Evolutionary conservation across 208 protist species (phyloP), one percentile per base, ranked within the genome.

Genomic region (Tritrichomonas musculus): DNA sequence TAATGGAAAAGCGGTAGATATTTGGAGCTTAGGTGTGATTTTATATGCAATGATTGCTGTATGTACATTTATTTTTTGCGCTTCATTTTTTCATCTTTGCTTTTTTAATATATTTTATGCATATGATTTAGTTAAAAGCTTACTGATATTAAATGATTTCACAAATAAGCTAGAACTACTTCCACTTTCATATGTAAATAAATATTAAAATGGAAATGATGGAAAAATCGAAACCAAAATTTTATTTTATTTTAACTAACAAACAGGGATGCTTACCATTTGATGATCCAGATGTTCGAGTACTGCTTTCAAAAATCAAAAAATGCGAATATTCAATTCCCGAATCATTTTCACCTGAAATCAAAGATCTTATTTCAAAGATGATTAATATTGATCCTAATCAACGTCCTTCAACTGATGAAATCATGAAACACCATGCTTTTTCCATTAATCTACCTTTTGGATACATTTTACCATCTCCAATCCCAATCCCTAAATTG

Each of bases 1-100:
- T 39, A 50, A 94, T 30, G 69, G 69, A 13, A n/a, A 47, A 57
- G 22, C 30, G 13, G 72, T 93, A 60, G 77, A 92, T 92, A 92
- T 92, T 20, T 92, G 41, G 41, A 60, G 49, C 60, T n/a, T n/a
- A 9, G 77, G 77, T 39, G 50, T 92, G 1, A 92, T 92, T 17
- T 92, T 92, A 39, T 92, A 36, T 60, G 50, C 50, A 39, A 36
- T 60, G 13, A 4, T 92, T 92, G 77, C 77, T 30, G 77, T 36
- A 36, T 77, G 20, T 77, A n/a, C 30, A 5, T 69, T 69, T 3
- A n/a, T n/a, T n/a, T n/a, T n/a, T n/a, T n/a, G n/a, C n/a, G n/a
- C n/a, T n/a, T n/a, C n/a, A n/a, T n/a, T n/a, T n/a, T n/a, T n/a
- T n/a, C n/a, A n/a, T n/a, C n/a, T n/a, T n/a, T n/a, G n/a, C n/a